A percentile compares a stretch with the other conserved stretches of the same genome.
Evolutionary conservation across 768 basidiomycete species (phyloP).

Genomic region (Mycena latifolia): DNA sequence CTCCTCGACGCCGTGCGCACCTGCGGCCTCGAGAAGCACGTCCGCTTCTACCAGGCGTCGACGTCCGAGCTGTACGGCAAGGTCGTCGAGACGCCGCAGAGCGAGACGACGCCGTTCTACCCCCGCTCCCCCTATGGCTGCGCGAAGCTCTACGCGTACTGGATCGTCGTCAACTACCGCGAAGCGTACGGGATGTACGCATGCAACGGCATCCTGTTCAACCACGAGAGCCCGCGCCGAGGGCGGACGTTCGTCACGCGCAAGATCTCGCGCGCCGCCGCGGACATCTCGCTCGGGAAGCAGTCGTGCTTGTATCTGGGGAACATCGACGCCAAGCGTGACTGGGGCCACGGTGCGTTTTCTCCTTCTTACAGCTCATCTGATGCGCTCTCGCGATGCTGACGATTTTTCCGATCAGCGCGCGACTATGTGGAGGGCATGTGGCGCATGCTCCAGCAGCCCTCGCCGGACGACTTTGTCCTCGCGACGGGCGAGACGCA

Average conservation of each 20-base stretch:
- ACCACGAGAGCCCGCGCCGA: constrained; percentile 96
- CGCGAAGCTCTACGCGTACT: constrained; percentile 93
- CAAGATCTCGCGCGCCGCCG: constrained; percentile 93
- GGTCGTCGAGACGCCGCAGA: constrained; percentile 95
- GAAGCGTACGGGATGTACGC: constrained; percentile 98
- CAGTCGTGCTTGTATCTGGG: constrained; percentile 93
- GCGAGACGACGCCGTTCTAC: constrained; percentile 97
- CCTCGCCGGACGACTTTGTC: constrained; percentile 87
- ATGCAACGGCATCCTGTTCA: constrained; percentile 97
- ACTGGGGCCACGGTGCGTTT: constrained; percentile 93
- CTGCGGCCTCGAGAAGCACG: constrained; percentile 92
- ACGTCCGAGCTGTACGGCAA: constrained; percentile 98
- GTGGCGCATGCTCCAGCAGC: constrained; percentile 97
- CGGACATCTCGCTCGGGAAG: constrained; percentile 92
- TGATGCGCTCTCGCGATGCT: constrained; percentile 3
- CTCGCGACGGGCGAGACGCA: constrained; percentile 98
- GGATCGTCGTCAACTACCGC: constrained; percentile 93
- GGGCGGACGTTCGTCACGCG: constrained; percentile 97
- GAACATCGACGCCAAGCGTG: constrained; percentile 94
- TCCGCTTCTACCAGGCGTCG: constrained; percentile 97
- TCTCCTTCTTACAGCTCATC: constrained; percentile 15
- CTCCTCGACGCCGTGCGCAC: constrained; percentile 97
- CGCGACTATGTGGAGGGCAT: constrained; percentile 96
- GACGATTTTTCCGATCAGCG: constrained; percentile 53
- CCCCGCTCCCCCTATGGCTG: constrained; percentile 98